A percentile compares a stretch with the other conserved stretches of the same genome.
Evolutionary conservation across 306 rosid genomes (phyloP).

Genomic region (Phaseolus lunatus): DNA sequence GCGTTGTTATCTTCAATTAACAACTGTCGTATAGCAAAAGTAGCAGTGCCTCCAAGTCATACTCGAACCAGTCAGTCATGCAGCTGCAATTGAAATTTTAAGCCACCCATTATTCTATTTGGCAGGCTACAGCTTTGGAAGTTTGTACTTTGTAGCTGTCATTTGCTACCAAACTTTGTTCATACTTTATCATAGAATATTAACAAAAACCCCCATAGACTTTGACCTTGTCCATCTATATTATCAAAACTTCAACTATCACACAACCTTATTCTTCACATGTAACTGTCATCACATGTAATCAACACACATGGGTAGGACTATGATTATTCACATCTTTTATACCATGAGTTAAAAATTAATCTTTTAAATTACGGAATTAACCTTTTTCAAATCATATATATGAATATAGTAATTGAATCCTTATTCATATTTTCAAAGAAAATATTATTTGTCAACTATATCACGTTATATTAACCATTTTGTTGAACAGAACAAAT

Average conservation of each 20-base stretch:
- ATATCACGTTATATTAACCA: not conserved
- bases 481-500: not conserved
- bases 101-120: conserved; percentile 30
- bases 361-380: too few relatives aligned
- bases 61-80: conserved; percentile 4
- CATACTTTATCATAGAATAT: not conserved
- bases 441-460: not conserved
- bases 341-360: too few relatives aligned
- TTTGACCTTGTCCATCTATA: conserved; percentile 40
- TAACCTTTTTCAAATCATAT: too few relatives aligned
- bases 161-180: conserved; percentile 20
- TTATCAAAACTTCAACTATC: conserved; percentile 10
- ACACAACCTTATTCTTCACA: not conserved
- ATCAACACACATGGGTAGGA: not conserved
- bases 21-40: not conserved
- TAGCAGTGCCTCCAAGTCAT: not conserved
- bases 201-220: conserved; percentile 22
- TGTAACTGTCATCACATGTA: not conserved
- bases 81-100: conserved; percentile 30
- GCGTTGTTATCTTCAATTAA: not conserved
- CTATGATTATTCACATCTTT: not conserved
- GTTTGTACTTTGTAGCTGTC: not conserved
- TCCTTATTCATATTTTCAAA: not conserved
- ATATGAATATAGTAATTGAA: too few relatives aligned
- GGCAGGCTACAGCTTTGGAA: conserved; percentile 32